phyloP scores from a whole-genome alignment of 108 stramenopile species.

The Epithemia pelagica region DNA sequence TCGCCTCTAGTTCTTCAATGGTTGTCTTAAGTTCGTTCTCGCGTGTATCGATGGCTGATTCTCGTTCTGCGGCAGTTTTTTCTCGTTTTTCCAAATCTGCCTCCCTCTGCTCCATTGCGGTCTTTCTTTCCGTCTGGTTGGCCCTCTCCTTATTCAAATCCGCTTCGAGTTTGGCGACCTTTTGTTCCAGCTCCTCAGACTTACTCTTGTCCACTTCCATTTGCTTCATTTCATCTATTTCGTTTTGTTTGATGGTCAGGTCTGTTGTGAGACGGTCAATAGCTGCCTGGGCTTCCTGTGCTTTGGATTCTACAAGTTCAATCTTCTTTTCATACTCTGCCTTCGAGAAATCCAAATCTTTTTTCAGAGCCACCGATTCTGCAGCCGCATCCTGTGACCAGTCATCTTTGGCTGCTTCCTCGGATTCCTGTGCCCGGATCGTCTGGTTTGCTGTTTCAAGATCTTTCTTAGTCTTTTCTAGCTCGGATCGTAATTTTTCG shows the following conservation, averaged over 20 bases:
- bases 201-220: constrained; percentile 3
- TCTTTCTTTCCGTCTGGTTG: background rate
- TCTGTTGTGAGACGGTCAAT: background rate
- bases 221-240: background rate
- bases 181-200: background rate
- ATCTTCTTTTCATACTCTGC: constrained; percentile 1
- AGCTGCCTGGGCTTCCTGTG: background rate
- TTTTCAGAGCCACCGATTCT: background rate
- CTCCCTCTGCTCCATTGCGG: background rate
- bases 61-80: background rate
- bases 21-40: constrained; percentile 5
- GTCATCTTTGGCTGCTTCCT: background rate
- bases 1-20: background rate
- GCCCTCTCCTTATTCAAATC: background rate
- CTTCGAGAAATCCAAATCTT: background rate
- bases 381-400: too few relatives aligned
- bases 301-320: constrained; percentile 12
- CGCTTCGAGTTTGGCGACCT: background rate
- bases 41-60: background rate
- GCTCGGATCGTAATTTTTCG: background rate
- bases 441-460: background rate
- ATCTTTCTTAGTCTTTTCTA: constrained; percentile 2
- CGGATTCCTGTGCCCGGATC: background rate
- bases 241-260: background rate
- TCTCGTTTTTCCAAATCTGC: background rate